These are phyloP conservation scores for Heterobasidion annosum DNA, from an alignment of 1,284 basidiomycete genomes.

Conservation along the genomic window DNA sequence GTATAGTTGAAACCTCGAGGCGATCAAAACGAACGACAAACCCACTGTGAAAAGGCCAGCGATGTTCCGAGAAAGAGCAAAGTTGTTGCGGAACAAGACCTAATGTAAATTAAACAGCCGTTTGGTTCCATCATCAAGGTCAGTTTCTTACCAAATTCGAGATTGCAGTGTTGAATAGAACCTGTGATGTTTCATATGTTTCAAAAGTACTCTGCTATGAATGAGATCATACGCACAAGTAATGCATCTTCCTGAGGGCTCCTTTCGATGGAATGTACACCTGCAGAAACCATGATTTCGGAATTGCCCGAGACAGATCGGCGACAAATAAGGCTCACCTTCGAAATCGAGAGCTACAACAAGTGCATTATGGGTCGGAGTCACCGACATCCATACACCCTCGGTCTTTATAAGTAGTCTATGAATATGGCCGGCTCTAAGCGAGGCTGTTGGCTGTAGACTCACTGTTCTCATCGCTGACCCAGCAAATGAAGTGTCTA, in stretches of 20 bases:
- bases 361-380: constrained; percentile 44
- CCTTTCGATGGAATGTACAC: constrained; percentile 54
- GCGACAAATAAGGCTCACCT: too few relatives aligned
- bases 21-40: not conserved
- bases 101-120: too few relatives aligned
- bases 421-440: too few relatives aligned
- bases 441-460: too few relatives aligned
- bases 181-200: constrained; percentile 13
- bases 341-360: constrained; percentile 44
- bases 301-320: not conserved
- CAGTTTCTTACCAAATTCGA: constrained; percentile 55
- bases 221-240: constrained; percentile 15
- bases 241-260: constrained; percentile 56
- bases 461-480: constrained; percentile 58
- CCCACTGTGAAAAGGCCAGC: constrained; percentile 34
- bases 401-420: too few relatives aligned
- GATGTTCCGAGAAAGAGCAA: constrained; percentile 49
- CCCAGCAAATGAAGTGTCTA: constrained; percentile 57
- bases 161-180: constrained; percentile 56
- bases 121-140: not conserved
- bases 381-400: constrained; percentile 62
- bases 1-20: too few relatives aligned
- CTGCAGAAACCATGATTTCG: constrained; percentile 19
- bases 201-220: too few relatives aligned
- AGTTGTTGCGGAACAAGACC: constrained; percentile 60